A percentile compares a stretch with the other conserved stretches of the same genome.
These are phyloP conservation scores for Pseudonitzschia delicatissima DNA, from an alignment of 108 stramenopile genomes.

Conservation along the genomic window DNA sequence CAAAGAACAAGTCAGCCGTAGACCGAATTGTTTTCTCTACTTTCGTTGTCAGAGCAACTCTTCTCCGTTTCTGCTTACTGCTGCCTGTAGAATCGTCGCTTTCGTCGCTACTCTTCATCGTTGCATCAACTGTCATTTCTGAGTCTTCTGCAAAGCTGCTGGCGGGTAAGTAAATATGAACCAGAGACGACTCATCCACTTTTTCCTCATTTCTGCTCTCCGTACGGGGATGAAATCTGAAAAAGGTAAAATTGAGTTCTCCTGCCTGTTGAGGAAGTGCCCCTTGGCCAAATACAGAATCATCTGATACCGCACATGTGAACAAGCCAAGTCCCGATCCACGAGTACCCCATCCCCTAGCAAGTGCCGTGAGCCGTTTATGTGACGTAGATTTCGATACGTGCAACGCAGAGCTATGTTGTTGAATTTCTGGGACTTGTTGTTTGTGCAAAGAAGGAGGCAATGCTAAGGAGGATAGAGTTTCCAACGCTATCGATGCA, in stretches of 20 bases:
- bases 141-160: slow-evolving; percentile 29
- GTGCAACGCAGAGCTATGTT: slow-evolving; percentile 70
- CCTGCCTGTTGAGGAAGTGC: slow-evolving; percentile 36
- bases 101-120: slow-evolving; percentile 14
- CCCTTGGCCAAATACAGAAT: slow-evolving; percentile 46
- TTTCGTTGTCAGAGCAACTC: slow-evolving; percentile 20
- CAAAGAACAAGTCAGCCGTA: slow-evolving; percentile 58
- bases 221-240: neutral
- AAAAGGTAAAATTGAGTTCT: slow-evolving; percentile 56
- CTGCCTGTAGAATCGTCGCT: slow-evolving; percentile 31
- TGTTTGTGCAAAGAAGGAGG: slow-evolving; percentile 85
- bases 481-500: slow-evolving; percentile 51
- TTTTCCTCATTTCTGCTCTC: slow-evolving; percentile 6
- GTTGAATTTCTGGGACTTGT: slow-evolving; percentile 73
- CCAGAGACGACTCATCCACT: slow-evolving; percentile 17
- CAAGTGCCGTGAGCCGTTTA: slow-evolving; percentile 64
- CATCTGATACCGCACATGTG: slow-evolving; percentile 65
- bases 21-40: slow-evolving; percentile 30
- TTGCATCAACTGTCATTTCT: slow-evolving; percentile 11
- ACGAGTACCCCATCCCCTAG: slow-evolving; percentile 85
- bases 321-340: slow-evolving; percentile 76
- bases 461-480: slow-evolving; percentile 54
- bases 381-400: slow-evolving; percentile 33
- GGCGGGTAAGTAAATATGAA: slow-evolving; percentile 18
- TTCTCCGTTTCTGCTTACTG: slow-evolving; percentile 37